A percentile compares a stretch with the other conserved stretches of the same genome.
phyloP scores from a whole-genome alignment of 495 filamentous ascomycete species.

The Aspergillus nidulans region DNA sequence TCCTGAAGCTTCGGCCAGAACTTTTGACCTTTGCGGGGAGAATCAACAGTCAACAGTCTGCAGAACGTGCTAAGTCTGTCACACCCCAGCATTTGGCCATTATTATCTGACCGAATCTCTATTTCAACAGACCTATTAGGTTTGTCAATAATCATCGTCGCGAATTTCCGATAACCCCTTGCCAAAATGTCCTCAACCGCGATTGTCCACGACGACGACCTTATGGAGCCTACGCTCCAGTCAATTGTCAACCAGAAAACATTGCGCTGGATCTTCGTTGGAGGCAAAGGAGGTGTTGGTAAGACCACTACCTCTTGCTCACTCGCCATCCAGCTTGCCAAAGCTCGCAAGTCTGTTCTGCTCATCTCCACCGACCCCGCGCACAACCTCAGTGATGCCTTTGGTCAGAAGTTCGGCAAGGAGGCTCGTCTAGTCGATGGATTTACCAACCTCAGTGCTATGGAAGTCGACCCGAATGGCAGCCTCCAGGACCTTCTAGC shows the following conservation, averaged over 20 bases:
- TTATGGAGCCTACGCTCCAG: conserved; percentile 89
- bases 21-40: conserved; percentile 30
- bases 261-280: conserved; percentile 98
- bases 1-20: conserved; percentile 10
- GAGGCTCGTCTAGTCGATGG: conserved; percentile 90
- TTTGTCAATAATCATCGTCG: neutral
- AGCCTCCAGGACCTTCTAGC: conserved; percentile 93
- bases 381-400: conserved; percentile 97
- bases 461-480: conserved; percentile 99
- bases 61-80: conserved; percentile 15
- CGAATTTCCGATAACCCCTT: neutral
- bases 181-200: conserved; percentile 58
- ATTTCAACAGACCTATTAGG: conserved; percentile 11
- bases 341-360: conserved; percentile 88
- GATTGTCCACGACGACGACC: conserved; percentile 62
- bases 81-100: neutral
- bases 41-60: neutral
- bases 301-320: conserved; percentile 99
- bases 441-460: conserved; percentile 90
- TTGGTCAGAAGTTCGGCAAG: conserved; percentile 99
- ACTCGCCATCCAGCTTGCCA: conserved; percentile 96
- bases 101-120: conserved; percentile 20
- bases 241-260: conserved; percentile 89
- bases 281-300: conserved; percentile 98
- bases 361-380: conserved; percentile 98